Evolutionary conservation across 2,329 filamentous ascomycete species (phyloP), one percentile per base, ranked within the genome.

Genomic region (Corinectria fuckeliana): DNA sequence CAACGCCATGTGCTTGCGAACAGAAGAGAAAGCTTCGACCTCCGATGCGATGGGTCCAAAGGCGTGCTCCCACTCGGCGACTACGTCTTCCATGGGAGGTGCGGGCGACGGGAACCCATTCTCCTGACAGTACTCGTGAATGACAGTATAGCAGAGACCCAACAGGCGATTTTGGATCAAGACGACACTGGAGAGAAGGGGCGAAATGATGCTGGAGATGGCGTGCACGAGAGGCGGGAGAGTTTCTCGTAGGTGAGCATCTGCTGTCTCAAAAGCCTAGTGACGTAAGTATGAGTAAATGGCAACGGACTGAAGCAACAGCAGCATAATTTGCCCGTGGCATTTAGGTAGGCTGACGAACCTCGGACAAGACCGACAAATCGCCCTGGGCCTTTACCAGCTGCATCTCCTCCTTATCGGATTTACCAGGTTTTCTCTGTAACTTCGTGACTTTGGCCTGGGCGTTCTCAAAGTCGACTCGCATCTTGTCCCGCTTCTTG

Each of bases 41-140:
- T 50, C 41, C 1, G 28, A 44, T 7, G 41, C 52, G 21, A 50
- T 18, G 16, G 60, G 60, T 16, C 41, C 48, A 18, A 60, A 60
- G 32, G 51, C 53, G 11, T 36, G 38, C 14, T 53, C 49, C 56
- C 56, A 62, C 16, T 60, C 56, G n/a, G 47, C 30, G 18, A 54
- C 30, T 4, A 62, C 60, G 14, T 26, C 26, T 28, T 57, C 44
- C 60, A 62, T 62, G 10, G 16, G 30, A 10, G 56, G 60, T 4
- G 60, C 42, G 0, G 60, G 56, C 10, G 60, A 62, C 14, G 60
- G 52, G 38, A 62, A 60, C 10, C 49, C 38, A n/a, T 62, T 56
- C 5, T 56, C 49, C 32, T 50, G 45, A 21, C 60, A 62, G 32
- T 60, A 62, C 11, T 56, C 60, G 23, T 56, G 56, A 25, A 62